These are phyloP conservation scores for Eustoma russellianum DNA, from an alignment of 257 asterid genomes.

Conservation along the genomic window DNA sequence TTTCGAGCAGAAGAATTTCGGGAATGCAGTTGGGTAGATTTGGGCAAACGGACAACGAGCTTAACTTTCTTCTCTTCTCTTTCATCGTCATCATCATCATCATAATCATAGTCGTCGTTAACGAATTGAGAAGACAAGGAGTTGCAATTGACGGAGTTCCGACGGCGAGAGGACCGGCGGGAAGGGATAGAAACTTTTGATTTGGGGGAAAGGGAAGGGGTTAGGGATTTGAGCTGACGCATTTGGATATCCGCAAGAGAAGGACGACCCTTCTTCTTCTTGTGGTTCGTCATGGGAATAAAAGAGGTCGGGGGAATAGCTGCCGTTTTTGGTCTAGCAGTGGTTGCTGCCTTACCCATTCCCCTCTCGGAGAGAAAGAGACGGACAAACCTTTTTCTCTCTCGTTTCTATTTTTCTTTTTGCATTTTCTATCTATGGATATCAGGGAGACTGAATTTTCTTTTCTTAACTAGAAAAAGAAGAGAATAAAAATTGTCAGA, in stretches of 20 bases:
- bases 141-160: conserved; percentile 35
- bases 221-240: conserved; percentile 13
- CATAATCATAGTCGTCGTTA: conserved; percentile 9
- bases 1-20: conserved; percentile 13
- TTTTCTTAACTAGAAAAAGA: no score
- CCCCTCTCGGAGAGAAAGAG: neutral
- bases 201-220: conserved; percentile 8
- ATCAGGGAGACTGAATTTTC: no score
- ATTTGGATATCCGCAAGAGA: conserved; percentile 29
- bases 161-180: conserved; percentile 54
- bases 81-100: conserved; percentile 78
- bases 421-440: no score
- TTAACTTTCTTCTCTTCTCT: conserved; percentile 82
- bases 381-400: no score
- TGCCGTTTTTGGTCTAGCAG: conserved; percentile 15
- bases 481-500: no score
- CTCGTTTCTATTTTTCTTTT: no score
- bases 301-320: no score
- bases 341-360: conserved; percentile 55
- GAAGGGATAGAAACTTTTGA: conserved; percentile 20
- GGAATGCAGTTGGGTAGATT: conserved; percentile 29
- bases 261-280: conserved; percentile 90
- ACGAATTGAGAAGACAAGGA: conserved; percentile 15
- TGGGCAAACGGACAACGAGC: conserved; percentile 73
- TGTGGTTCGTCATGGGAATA: conserved; percentile 50